A percentile compares a stretch with the other conserved stretches of the same genome.
Conservation (phyloP, 2,329 filamentous ascomycete species). For the Pestalotiopsis sp. region DNA sequence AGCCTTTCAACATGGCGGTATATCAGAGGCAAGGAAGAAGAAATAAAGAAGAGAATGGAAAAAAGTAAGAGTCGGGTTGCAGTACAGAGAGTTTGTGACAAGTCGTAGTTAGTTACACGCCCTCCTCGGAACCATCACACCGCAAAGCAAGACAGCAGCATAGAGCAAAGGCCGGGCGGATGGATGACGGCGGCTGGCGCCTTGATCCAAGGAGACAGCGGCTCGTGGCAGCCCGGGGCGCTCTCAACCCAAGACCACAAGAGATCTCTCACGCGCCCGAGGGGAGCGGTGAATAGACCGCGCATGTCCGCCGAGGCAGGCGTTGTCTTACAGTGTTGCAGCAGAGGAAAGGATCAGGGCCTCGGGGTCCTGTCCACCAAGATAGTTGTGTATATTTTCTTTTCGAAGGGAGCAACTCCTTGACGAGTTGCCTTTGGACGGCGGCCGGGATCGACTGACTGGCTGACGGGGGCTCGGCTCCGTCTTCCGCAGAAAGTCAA, state of each 20-base stretch:
- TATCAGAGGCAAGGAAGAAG: background rate
- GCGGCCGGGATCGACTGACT: background rate
- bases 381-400: background rate
- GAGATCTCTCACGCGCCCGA: background rate
- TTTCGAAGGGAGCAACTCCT: background rate
- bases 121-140: background rate
- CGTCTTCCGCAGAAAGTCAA: constrained; percentile 6
- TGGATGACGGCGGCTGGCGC: background rate
- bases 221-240: background rate
- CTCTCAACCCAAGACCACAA: background rate
- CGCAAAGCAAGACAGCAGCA: background rate
- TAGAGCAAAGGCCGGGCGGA: background rate
- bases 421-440: background rate
- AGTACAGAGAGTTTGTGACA: too few relatives aligned
- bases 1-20: background rate
- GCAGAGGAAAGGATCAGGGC: background rate
- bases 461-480: background rate
- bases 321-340: background rate
- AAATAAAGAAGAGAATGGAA: background rate
- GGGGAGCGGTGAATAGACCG: background rate
- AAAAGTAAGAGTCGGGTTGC: background rate
- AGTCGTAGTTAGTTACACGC: background rate
- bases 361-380: background rate
- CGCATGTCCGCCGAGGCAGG: background rate
- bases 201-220: constrained; percentile 2